These are phyloP conservation scores for Dipteronia dyeriana DNA, from an alignment of 345 rosid genomes.

Conservation along the genomic window DNA sequence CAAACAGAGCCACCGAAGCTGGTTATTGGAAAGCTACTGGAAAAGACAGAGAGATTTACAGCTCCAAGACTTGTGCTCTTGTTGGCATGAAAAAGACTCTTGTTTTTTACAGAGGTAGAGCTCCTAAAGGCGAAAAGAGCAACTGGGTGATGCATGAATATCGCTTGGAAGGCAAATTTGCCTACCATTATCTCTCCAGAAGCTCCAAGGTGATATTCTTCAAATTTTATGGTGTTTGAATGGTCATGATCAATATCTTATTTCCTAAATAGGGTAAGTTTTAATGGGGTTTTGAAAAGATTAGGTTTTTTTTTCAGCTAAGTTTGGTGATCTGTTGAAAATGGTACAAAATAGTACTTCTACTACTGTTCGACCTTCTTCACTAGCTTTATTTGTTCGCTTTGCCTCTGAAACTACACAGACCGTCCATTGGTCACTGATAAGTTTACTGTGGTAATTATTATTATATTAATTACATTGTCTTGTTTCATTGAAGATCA, in stretches of 20 bases:
- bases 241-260: not conserved
- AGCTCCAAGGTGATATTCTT: conserved; percentile 58
- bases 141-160: conserved; percentile 99
- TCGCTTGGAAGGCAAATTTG: conserved; percentile 92
- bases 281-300: not conserved
- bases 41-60: conserved; percentile 83
- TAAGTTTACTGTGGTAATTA: not conserved
- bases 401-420: not conserved
- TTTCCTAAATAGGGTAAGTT: not conserved
- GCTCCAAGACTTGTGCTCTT: conserved; percentile 78
- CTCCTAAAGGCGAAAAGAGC: conserved; percentile 90
- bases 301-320: not conserved
- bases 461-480: not conserved
- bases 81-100: conserved; percentile 96
- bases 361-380: not conserved
- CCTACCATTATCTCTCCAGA: conserved; percentile 74
- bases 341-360: not conserved
- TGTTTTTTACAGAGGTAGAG: conserved; percentile 88
- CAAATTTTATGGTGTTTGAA: not conserved
- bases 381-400: no score
- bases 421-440: not conserved
- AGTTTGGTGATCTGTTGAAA: not conserved
- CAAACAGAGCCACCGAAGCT: conserved; percentile 94
- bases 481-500: not conserved
- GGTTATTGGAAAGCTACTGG: conserved; percentile 99